Evolutionary conservation across 2,329 filamentous ascomycete species (phyloP).

Genomic region (Pleomassaria siparia): DNA sequence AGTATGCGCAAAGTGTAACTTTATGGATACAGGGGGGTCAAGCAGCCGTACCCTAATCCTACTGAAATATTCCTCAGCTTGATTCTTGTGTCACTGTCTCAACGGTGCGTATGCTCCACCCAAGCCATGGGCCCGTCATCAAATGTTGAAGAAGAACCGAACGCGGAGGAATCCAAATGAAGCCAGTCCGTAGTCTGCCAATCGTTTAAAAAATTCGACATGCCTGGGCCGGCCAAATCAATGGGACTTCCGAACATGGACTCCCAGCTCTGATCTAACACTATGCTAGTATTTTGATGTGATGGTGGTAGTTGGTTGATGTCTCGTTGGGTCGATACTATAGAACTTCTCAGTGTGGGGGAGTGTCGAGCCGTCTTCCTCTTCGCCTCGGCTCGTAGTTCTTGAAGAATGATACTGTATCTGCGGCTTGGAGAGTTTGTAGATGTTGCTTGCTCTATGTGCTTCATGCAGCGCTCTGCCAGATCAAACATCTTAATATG

Average conservation of each 20-base stretch:
- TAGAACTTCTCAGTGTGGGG: too few relatives aligned
- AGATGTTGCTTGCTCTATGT: constrained; percentile 50
- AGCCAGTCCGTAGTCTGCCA: constrained; percentile 41
- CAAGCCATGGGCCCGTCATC: background rate
- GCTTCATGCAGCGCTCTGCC: constrained; percentile 49
- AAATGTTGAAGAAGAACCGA: background rate
- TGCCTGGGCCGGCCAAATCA: constrained; percentile 13
- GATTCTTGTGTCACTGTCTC: background rate
- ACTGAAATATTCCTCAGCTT: too few relatives aligned
- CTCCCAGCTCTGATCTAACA: constrained; percentile 15
- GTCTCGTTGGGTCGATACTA: too few relatives aligned
- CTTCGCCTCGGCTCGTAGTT: constrained; percentile 46
- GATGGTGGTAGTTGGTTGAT: background rate
- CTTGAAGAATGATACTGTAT: constrained; percentile 53
- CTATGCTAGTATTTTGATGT: background rate
- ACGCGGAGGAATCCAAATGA: constrained; percentile 35
- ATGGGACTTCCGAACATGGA: constrained; percentile 25
- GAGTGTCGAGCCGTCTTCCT: constrained; percentile 15
- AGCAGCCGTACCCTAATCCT: too few relatives aligned
- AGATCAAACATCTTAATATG: constrained; percentile 40
- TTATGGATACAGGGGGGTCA: too few relatives aligned
- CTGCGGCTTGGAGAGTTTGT: constrained; percentile 51
- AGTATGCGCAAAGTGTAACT: too few relatives aligned
- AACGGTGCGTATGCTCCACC: background rate
- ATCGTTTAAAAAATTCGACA: constrained; percentile 27